Evolutionary conservation across 164 flowering plant genomes (phyloP), one percentile per base, ranked within the genome.

Genomic region (Macadamia tetraphylla): DNA sequence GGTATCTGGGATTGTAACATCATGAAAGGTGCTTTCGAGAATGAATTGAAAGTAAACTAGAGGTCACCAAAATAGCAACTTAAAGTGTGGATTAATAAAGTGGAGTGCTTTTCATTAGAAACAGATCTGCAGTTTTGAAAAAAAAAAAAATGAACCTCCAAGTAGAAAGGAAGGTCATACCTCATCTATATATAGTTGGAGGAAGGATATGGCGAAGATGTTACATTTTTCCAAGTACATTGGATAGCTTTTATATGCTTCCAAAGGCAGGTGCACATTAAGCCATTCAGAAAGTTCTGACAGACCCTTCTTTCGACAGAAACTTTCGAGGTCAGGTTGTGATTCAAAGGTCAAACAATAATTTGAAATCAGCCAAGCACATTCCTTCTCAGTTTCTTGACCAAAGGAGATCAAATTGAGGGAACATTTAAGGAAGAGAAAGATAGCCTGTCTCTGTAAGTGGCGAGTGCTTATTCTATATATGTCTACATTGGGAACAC

Each of bases 111-210:
- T 35, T 35, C 40, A 35, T 2, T 35, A 35, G 5, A 35, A 35
- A 35, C 23, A 5, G 40, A 35, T 35, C 5, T 5, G 5, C 40
- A 35, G 3, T 35, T 46, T 46, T 46, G 51, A 46, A 46, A 1
- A 46, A 9, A 40, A 40, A 6, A 56, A 35, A 8, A 52, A 5
- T 9, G 1, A 8, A 12, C 7, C 12, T 9, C 23, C 62, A n/a
- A 58, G 58, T 44, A 14, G 15, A 42, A 6, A 48, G 51, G 46
- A 58, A 65, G 29, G 58, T 23, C 81, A 77, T 77, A 90, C 96
- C 97, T 94, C 98, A 49, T 82, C 79, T 73, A 88, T 68, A 69
- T 66, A 91, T 62, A 89, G 81, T 68, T 74, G 82, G 74, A 94
- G 75, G 70, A 94, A 88, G 69, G 92, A 86, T 31, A 55, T 57